A percentile compares a stretch with the other conserved stretches of the same genome.
Conservation (phyloP, 2,329 filamentous ascomycete genomes). For the Pezicula neosporulosa region DNA sequence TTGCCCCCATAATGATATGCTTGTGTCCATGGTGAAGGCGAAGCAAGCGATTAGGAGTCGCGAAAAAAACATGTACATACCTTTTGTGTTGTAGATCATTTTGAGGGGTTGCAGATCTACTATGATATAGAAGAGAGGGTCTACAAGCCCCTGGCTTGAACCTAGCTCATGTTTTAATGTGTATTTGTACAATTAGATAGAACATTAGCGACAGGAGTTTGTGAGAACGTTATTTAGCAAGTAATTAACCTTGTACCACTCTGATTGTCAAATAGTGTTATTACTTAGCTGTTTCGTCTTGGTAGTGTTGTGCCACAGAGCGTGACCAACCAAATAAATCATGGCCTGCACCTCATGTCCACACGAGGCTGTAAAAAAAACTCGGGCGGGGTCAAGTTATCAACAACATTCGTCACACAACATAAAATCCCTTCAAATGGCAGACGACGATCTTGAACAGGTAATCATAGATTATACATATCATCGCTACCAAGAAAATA, state of each 20-base stretch:
- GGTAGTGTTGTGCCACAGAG: too few relatives aligned
- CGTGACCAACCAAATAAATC: too few relatives aligned
- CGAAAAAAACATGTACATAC: slow-evolving; percentile 24
- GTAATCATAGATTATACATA: slow-evolving; percentile 9
- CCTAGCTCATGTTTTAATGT: not conserved
- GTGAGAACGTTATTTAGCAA: not conserved
- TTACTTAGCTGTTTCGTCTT: slow-evolving; percentile 37
- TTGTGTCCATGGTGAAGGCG: slow-evolving; percentile 70
- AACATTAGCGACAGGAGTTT: slow-evolving; percentile 2
- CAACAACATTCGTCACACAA: not conserved
- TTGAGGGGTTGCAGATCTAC: not conserved
- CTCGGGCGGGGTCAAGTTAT: too few relatives aligned
- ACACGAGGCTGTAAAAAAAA: too few relatives aligned
- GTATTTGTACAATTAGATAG: slow-evolving; percentile 5
- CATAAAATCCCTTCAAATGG: slow-evolving; percentile 16
- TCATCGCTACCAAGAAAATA: not conserved
- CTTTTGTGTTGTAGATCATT: slow-evolving; percentile 9
- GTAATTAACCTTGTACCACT: not conserved
- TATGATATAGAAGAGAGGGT: not conserved
- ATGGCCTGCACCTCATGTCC: too few relatives aligned
- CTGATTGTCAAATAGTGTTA: not conserved
- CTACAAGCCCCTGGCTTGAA: not conserved
- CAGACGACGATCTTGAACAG: slow-evolving; percentile 30
- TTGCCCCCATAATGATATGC: slow-evolving; percentile 68
- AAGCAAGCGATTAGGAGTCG: slow-evolving; percentile 43